A percentile compares a stretch with the other conserved stretches of the same genome.
Conservation (phyloP, 1,284 basidiomycete genomes). For the Rhodotorula sp. region DNA sequence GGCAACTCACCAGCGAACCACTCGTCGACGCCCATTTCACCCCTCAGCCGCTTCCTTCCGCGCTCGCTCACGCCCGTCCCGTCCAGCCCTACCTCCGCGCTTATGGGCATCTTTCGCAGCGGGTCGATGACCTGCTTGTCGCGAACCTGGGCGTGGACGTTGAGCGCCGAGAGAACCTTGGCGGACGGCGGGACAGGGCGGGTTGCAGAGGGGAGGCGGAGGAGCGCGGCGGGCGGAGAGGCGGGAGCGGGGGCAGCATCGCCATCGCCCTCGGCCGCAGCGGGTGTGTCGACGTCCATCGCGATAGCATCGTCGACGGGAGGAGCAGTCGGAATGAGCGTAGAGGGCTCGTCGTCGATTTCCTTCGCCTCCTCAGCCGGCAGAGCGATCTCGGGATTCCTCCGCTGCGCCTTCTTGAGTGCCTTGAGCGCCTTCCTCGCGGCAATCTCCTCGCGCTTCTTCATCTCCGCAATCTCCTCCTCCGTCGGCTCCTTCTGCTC, state of each 20-base stretch:
- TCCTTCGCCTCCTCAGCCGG: neutral
- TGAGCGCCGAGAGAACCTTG: conserved; percentile 68
- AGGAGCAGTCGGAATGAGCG: conserved; percentile 18
- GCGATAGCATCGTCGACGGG: neutral
- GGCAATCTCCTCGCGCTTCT: conserved; percentile 30
- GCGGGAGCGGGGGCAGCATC: conserved; percentile 3
- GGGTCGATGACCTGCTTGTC: conserved; percentile 73
- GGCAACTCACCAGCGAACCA: conserved; percentile 75
- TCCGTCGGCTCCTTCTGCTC: conserved; percentile 32
- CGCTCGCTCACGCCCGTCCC: conserved; percentile 61
- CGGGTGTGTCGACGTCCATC: neutral
- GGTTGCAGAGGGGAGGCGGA: conserved; percentile 67
- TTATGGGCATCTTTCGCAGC: conserved; percentile 57
- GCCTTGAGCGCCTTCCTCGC: conserved; percentile 38
- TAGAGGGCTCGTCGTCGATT: neutral
- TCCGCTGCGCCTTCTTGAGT: conserved; percentile 33
- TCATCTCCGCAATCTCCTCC: conserved; percentile 39
- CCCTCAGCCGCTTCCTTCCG: conserved; percentile 63
- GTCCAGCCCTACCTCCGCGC: conserved; percentile 54
- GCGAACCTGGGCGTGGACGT: conserved; percentile 71
- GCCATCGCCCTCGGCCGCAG: neutral
- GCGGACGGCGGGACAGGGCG: conserved; percentile 71
- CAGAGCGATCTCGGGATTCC: conserved; percentile 3
- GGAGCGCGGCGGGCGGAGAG: conserved; percentile 16
- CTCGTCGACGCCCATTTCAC: conserved; percentile 72